phyloP scores from a whole-genome alignment of 2,329 filamentous ascomycete species.

The Erysiphe pulchra region DNA sequence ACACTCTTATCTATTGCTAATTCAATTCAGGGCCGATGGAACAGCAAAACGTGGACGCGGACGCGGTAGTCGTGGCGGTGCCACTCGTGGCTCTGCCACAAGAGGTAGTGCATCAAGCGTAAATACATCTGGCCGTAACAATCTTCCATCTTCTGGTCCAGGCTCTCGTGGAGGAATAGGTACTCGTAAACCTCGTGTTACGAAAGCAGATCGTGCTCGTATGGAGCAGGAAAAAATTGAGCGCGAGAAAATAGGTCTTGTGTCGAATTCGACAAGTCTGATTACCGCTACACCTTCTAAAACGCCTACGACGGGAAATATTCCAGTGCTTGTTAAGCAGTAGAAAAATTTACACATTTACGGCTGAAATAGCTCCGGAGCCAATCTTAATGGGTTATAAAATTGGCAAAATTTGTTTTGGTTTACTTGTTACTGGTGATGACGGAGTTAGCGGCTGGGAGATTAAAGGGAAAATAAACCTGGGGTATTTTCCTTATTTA shows the following conservation, averaged over 20 bases:
- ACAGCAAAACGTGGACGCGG: slow-evolving; percentile 36
- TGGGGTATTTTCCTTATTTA: too few relatives aligned
- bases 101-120: slow-evolving; percentile 26
- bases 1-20: slow-evolving; percentile 1
- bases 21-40: slow-evolving; percentile 35
- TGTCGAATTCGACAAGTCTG: neutral
- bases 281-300: too few relatives aligned
- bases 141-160: slow-evolving; percentile 22
- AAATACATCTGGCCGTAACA: slow-evolving; percentile 18
- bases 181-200: slow-evolving; percentile 59
- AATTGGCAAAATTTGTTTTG: too few relatives aligned
- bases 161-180: slow-evolving; percentile 53
- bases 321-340: too few relatives aligned
- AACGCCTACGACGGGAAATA: too few relatives aligned
- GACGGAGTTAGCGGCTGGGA: too few relatives aligned
- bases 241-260: slow-evolving; percentile 24
- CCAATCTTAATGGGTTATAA: too few relatives aligned
- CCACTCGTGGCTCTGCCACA: slow-evolving; percentile 20
- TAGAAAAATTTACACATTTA: too few relatives aligned
- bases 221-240: slow-evolving; percentile 63
- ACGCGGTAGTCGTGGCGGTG: slow-evolving; percentile 29
- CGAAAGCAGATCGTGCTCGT: slow-evolving; percentile 60
- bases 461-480: too few relatives aligned
- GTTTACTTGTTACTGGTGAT: too few relatives aligned
- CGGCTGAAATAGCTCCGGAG: too few relatives aligned